These are phyloP conservation scores for Retiboletus flavoniger DNA, from an alignment of 1,284 basidiomycete genomes.

Conservation along the genomic window DNA sequence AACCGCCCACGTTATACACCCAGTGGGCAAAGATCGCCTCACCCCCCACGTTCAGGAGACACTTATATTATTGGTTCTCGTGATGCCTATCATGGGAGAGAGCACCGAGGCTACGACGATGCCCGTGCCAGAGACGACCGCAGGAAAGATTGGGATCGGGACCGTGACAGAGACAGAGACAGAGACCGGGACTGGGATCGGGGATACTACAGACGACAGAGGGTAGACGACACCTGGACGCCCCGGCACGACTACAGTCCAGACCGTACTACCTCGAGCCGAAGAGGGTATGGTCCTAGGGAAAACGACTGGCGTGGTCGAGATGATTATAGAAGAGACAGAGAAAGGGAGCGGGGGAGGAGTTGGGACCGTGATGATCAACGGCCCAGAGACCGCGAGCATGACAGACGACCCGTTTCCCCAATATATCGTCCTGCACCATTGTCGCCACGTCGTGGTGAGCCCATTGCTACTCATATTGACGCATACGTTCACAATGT, in stretches of 20 bases:
- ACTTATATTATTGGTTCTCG: constrained; percentile 19
- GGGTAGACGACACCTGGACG: constrained; percentile 16
- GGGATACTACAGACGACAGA: constrained; percentile 19
- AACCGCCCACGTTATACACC: constrained; percentile 19
- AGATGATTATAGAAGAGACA: constrained; percentile 29
- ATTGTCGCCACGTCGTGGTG: constrained; percentile 30
- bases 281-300: constrained; percentile 17
- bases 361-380: constrained; percentile 29
- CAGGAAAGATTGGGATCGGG: constrained; percentile 27
- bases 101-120: constrained; percentile 24
- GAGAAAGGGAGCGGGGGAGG: constrained; percentile 24
- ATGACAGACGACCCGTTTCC: constrained; percentile 21
- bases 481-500: constrained; percentile 1
- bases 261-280: constrained; percentile 10
- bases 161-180: constrained; percentile 17
- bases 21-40: constrained; percentile 22
- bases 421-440: constrained; percentile 21
- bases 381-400: constrained; percentile 21
- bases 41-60: constrained; percentile 17
- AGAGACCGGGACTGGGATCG: constrained; percentile 22
- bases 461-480: constrained; percentile 1
- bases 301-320: constrained; percentile 25
- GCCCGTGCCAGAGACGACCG: constrained; percentile 25
- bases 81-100: constrained; percentile 24
- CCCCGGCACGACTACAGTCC: constrained; percentile 22